A percentile compares a stretch with the other conserved stretches of the same genome.
Conservation (phyloP, 148 eudicot genomes). For the Cornus florida region DNA sequence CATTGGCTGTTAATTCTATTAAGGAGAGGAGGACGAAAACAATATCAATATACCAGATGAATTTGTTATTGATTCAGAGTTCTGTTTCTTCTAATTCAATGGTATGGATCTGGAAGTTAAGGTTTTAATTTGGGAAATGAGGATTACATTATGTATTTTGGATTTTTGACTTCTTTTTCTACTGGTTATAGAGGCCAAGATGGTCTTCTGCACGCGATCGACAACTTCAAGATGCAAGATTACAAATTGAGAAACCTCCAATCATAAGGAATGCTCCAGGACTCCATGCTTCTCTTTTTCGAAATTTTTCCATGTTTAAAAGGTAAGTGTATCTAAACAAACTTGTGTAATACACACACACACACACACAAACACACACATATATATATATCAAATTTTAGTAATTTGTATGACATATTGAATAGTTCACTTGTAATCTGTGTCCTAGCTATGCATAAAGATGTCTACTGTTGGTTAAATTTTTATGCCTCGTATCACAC, state of each 20-base stretch:
- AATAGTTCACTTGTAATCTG: background rate
- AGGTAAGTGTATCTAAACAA: conserved; percentile 35
- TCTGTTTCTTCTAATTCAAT: conserved; percentile 20
- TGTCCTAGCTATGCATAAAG: background rate
- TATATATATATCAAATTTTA: background rate
- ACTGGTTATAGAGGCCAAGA: conserved; percentile 37
- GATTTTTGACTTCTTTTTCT: conserved; percentile 8
- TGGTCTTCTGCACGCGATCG: conserved; percentile 48
- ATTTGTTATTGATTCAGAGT: conserved; percentile 37
- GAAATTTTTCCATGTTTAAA: conserved; percentile 63
- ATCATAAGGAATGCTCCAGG: conserved; percentile 27
- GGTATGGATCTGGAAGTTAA: conserved; percentile 35
- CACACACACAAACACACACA: background rate
- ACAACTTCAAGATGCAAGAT: conserved; percentile 55
- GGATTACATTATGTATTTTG: background rate
- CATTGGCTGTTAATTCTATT: conserved; percentile 23
- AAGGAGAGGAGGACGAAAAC: conserved; percentile 34
- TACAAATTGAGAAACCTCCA: conserved; percentile 57
- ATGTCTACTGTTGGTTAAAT: background rate
- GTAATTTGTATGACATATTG: background rate
- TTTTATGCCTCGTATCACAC: background rate
- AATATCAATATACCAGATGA: conserved; percentile 53
- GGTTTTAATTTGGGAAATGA: background rate
- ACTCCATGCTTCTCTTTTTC: conserved; percentile 58
- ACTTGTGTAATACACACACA: background rate